Percentiles rank a stretch among this genome's conserved stretches.
phyloP scores from a whole-genome alignment of 768 basidiomycete genomes.

The Polyporus arcularius region DNA sequence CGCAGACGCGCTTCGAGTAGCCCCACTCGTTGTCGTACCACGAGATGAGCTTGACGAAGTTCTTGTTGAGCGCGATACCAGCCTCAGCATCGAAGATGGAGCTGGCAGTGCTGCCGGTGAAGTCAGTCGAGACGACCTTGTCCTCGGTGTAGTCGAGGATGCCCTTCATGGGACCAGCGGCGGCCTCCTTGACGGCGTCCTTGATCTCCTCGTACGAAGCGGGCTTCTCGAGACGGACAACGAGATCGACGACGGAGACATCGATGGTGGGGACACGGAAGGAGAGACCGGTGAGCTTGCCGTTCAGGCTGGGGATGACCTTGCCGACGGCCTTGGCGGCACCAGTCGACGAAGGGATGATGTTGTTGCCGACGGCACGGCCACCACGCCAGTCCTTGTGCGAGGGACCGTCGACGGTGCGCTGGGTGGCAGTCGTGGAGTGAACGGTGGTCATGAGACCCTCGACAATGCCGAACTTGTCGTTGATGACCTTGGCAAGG shows the following conservation, averaged over 20 bases:
- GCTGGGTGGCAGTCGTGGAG: slow-evolving; percentile 93
- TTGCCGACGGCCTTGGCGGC: slow-evolving; percentile 99
- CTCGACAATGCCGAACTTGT: slow-evolving; percentile 95
- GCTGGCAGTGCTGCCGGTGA: slow-evolving; percentile 75
- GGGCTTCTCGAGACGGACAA: slow-evolving; percentile 85
- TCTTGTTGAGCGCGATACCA: slow-evolving; percentile 88
- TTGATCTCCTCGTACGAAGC: slow-evolving; percentile 93
- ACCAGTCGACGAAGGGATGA: slow-evolving; percentile 98
- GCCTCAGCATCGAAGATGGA: slow-evolving; percentile 94
- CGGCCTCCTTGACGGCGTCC: slow-evolving; percentile 74
- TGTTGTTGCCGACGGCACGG: slow-evolving; percentile 95
- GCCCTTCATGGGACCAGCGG: slow-evolving; percentile 68
- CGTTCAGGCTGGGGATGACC: slow-evolving; percentile 94
- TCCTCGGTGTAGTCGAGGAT: slow-evolving; percentile 93
- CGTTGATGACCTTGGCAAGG: slow-evolving; percentile 96
- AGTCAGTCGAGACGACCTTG: slow-evolving; percentile 90
- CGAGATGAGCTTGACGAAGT: slow-evolving; percentile 94
- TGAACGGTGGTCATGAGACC: slow-evolving; percentile 99
- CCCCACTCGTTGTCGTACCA: slow-evolving; percentile 98
- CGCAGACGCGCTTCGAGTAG: slow-evolving; percentile 91
- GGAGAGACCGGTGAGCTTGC: slow-evolving; percentile 95
- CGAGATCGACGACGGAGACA: slow-evolving; percentile 98
- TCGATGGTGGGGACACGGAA: slow-evolving; percentile 98
- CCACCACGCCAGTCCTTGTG: slow-evolving; percentile 98
- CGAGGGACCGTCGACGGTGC: slow-evolving; percentile 93